These are phyloP conservation scores for Alternaria gansuensis DNA, from an alignment of 2,329 filamentous ascomycete genomes.

Conservation along the genomic window DNA sequence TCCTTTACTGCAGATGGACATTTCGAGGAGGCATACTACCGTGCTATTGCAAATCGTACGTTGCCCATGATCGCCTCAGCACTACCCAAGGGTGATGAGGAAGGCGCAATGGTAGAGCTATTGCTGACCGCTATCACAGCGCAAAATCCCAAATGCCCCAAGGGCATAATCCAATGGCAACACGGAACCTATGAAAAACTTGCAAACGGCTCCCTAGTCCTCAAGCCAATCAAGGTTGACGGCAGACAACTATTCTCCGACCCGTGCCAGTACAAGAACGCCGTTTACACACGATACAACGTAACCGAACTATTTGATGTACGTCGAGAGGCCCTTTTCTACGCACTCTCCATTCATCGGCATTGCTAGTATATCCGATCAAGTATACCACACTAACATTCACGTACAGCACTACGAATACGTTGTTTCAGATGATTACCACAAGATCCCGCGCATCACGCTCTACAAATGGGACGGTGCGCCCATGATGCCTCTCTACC, in stretches of 20 bases:
- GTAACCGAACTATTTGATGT: conserved; percentile 70
- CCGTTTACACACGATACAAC: conserved; percentile 72
- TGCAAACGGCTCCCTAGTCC: conserved; percentile 65
- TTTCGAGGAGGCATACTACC: conserved; percentile 75
- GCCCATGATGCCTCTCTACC: conserved; percentile 73
- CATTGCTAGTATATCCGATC: not conserved
- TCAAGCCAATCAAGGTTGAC: conserved; percentile 71
- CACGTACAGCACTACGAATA: conserved; percentile 53
- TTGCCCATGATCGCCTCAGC: conserved; percentile 25
- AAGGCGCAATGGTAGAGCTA: not conserved
- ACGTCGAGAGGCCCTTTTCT: conserved; percentile 25
- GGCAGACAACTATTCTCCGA: conserved; percentile 72
- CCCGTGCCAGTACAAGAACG: conserved; percentile 66
- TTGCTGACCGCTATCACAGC: conserved; percentile 57
- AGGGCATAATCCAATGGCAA: conserved; percentile 75
- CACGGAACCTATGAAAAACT: conserved; percentile 70
- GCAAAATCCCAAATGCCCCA: conserved; percentile 67
- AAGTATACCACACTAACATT: conserved; percentile 2
- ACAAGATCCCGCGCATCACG: conserved; percentile 69
- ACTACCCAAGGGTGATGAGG: not conserved
- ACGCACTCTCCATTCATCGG: not conserved
- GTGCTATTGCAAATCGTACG: conserved; percentile 73
- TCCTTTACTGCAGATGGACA: conserved; percentile 74
- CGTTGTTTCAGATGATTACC: conserved; percentile 66
- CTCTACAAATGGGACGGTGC: conserved; percentile 70